phyloP scores from a whole-genome alignment of 139 green algal species.

The Picochlorum costavermella region DNA sequence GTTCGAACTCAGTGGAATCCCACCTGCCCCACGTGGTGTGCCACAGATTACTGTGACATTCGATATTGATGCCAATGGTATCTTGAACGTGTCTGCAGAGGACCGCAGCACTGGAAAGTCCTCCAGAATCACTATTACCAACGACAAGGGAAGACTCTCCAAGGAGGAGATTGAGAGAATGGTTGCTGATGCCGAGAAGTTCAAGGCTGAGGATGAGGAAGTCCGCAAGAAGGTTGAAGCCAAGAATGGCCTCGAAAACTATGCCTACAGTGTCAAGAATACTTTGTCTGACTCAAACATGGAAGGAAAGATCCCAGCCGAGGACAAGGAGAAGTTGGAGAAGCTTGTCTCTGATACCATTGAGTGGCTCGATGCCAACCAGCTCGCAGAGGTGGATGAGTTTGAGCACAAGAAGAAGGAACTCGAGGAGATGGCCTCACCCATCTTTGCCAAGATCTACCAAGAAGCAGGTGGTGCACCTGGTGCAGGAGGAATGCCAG shows the following conservation, averaged over 20 bases:
- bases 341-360: constrained; percentile 76
- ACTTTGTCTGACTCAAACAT: constrained; percentile 75
- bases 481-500: constrained; percentile 27
- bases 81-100: constrained; percentile 96
- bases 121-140: constrained; percentile 99
- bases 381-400: constrained; percentile 81
- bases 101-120: constrained; percentile 93
- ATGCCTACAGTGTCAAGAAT: constrained; percentile 89
- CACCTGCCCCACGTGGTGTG: constrained; percentile 90
- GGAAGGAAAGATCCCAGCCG: constrained; percentile 62
- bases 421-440: constrained; percentile 85
- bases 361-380: constrained; percentile 92
- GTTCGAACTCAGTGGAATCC: constrained; percentile 97
- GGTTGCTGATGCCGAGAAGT: constrained; percentile 95
- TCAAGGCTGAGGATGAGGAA: constrained; percentile 95
- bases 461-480: constrained; percentile 29
- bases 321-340: constrained; percentile 86
- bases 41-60: constrained; percentile 97
- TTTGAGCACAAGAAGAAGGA: constrained; percentile 97
- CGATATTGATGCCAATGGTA: constrained; percentile 98
- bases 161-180: constrained; percentile 99
- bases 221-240: constrained; percentile 86
- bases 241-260: constrained; percentile 94
- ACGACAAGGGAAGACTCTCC: constrained; percentile 95
- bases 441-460: constrained; percentile 88